phyloP scores from a whole-genome alignment of 2,329 filamentous ascomycete species.

The Apiospora arundinis region DNA sequence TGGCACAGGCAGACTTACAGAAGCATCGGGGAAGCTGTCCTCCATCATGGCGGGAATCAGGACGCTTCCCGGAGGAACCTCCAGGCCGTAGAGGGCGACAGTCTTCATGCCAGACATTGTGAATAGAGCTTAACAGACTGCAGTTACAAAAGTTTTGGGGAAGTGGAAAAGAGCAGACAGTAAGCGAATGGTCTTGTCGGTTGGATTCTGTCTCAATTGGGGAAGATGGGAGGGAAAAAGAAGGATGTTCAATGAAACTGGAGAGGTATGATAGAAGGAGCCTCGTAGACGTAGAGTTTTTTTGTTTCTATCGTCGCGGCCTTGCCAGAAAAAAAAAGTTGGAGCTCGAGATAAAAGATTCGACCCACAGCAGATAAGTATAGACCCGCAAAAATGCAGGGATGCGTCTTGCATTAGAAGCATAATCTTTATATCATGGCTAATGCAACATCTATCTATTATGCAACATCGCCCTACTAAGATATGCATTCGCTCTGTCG shows the following conservation, averaged over 20 bases:
- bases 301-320: slow-evolving; percentile 1
- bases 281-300: slow-evolving; percentile 8
- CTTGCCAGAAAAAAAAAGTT: background rate
- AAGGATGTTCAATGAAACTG: slow-evolving; percentile 23
- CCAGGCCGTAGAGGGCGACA: slow-evolving; percentile 89
- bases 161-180: background rate
- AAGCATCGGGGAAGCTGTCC: slow-evolving; percentile 68
- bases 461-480: no score
- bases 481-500: no score
- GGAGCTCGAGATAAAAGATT: background rate
- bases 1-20: slow-evolving; percentile 64
- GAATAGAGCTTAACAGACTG: background rate
- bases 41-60: slow-evolving; percentile 80
- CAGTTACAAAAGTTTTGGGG: background rate
- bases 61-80: slow-evolving; percentile 85
- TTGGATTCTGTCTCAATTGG: background rate
- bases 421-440: no score
- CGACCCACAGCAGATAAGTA: background rate
- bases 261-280: slow-evolving; percentile 12
- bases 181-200: slow-evolving; percentile 1
- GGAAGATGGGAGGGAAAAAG: slow-evolving; percentile 23
- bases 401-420: no score
- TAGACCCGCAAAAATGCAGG: no score
- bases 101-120: slow-evolving; percentile 39
- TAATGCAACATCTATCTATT: no score